Percentiles rank a stretch among this genome's conserved stretches.
Conservation (phyloP, 2,329 filamentous ascomycete genomes). For the Neonectria coccinea region DNA sequence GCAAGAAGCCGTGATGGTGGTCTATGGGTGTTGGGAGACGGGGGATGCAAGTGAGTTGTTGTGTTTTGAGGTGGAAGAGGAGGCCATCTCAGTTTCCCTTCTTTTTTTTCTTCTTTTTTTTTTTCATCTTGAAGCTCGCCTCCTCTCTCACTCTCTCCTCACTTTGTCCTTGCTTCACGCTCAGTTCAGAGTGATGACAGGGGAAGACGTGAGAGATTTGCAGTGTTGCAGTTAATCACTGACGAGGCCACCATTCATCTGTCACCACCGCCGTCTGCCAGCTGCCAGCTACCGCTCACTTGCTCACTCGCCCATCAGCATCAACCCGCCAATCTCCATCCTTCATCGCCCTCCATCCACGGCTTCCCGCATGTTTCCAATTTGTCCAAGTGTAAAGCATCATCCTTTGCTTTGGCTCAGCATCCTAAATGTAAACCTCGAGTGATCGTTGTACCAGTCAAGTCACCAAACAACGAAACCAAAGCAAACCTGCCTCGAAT, state of each 20-base stretch:
- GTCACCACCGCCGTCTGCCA: not conserved
- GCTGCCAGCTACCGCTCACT: not conserved
- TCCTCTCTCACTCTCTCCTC: not conserved
- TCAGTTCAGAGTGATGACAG: not conserved
- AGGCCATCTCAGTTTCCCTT: not conserved
- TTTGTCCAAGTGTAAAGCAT: not conserved
- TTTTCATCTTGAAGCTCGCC: not conserved
- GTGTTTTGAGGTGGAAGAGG: not conserved
- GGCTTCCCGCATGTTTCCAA: not conserved
- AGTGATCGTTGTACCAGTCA: not conserved
- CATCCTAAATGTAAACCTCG: too few relatives aligned
- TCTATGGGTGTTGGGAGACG: too few relatives aligned
- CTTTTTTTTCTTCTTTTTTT: not conserved
- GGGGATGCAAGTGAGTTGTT: not conserved
- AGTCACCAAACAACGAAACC: not conserved
- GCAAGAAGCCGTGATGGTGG: constrained; percentile 19
- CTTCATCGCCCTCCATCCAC: not conserved
- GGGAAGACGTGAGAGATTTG: not conserved
- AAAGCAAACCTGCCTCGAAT: not conserved
- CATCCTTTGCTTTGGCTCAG: not conserved
- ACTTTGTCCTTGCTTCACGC: too few relatives aligned
- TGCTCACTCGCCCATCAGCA: not conserved
- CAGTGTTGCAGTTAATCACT: not conserved
- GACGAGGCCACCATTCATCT: not conserved
- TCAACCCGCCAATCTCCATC: not conserved